phyloP scores from a whole-genome alignment of 73 alveolate species.

The Blepharisma stoltei region DNA sequence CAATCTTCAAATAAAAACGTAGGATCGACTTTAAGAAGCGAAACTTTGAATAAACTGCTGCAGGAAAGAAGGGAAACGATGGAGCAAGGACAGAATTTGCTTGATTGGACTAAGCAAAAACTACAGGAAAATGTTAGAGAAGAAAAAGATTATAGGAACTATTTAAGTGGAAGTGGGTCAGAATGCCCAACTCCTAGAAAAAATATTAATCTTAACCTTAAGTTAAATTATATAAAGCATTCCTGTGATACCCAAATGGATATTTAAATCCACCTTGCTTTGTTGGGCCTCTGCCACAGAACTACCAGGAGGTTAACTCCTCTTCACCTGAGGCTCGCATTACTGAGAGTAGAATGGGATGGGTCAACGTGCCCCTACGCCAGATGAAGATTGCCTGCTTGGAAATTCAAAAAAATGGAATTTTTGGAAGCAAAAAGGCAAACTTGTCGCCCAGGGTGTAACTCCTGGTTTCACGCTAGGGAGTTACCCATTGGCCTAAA shows the following conservation, averaged over 20 bases:
- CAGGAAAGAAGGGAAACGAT: constrained; percentile 20
- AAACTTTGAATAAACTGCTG: constrained; percentile 6
- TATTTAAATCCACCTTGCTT: no score
- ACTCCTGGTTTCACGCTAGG: no score
- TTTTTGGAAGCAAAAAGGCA: no score
- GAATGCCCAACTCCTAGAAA: neutral
- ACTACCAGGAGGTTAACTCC: neutral
- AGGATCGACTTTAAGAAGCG: neutral
- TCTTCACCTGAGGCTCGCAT: neutral
- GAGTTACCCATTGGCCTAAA: no score
- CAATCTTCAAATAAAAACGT: no score
- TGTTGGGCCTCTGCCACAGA: neutral
- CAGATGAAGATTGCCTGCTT: no score
- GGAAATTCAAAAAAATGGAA: no score
- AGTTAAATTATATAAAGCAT: neutral
- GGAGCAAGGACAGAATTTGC: neutral
- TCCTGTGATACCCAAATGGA: neutral
- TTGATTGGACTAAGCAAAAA: neutral
- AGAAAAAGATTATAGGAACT: neutral
- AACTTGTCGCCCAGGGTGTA: no score
- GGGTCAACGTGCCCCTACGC: no score
- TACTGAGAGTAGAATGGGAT: no score
- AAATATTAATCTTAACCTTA: neutral
- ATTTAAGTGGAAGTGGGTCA: neutral
- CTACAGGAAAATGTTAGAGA: constrained; percentile 8